Percentiles rank a stretch among this genome's conserved stretches.
phyloP scores from a whole-genome alignment of 2,329 filamentous ascomycete genomes.

The Fusarium decemcellulare region DNA sequence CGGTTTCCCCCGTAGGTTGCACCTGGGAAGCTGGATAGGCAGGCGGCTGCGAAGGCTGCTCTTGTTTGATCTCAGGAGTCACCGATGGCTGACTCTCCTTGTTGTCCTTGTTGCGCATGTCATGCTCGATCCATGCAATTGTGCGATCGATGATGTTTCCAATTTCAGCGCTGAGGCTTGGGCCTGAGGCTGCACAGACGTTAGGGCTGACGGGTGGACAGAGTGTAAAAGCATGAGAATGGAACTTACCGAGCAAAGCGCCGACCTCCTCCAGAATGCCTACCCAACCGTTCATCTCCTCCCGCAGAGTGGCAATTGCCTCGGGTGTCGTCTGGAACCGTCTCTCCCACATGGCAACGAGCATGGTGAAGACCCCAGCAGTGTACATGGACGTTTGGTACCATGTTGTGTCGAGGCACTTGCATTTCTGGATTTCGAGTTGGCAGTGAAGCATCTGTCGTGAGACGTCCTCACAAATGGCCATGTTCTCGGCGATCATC shows the following conservation, averaged over 20 bases:
- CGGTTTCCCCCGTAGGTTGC: conserved; percentile 23
- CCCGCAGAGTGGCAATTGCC: conserved; percentile 72
- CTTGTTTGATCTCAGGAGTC: conserved; percentile 54
- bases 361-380: conserved; percentile 79
- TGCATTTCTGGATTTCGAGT: conserved; percentile 71
- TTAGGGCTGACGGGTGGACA: conserved; percentile 28
- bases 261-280: conserved; percentile 77
- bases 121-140: conserved; percentile 66
- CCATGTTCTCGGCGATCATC: conserved; percentile 73
- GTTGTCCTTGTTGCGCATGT: conserved; percentile 57
- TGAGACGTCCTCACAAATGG: conserved; percentile 76
- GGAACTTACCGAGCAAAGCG: conserved; percentile 72
- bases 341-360: conserved; percentile 79
- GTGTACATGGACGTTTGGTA: conserved; percentile 81
- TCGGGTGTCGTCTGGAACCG: conserved; percentile 70
- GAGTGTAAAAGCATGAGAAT: not conserved
- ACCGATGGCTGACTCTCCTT: conserved; percentile 31
- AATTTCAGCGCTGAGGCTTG: conserved; percentile 60
- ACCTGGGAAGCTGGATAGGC: conserved; percentile 32
- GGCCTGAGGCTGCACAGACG: conserved; percentile 57
- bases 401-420: conserved; percentile 84
- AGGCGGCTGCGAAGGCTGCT: conserved; percentile 47
- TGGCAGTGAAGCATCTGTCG: conserved; percentile 74
- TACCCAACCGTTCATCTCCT: conserved; percentile 80
- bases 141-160: conserved; percentile 65